Base-by-base conservation (phyloP, 495 filamentous ascomycete species). In the Ramalina intermedia region DNA sequence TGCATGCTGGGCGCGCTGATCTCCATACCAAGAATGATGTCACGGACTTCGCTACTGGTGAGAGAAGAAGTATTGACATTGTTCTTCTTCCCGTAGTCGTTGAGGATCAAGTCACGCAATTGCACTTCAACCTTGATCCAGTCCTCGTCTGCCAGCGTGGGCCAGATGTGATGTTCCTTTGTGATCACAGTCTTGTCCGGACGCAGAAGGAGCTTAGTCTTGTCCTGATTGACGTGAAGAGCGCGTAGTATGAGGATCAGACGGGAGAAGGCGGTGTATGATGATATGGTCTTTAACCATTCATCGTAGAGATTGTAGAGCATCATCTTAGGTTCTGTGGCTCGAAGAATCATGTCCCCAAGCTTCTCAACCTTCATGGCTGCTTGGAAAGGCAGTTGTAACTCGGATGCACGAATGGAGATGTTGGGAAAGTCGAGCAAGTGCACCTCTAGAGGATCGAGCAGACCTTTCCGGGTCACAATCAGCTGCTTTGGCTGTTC, bases 301-400 rank as follows among this genome's bases (percentile, higher is more conserved):
- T 99, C 93, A 58, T 99, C 93, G 58, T 96, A 99, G 24, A 99
- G 76, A 62, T 99, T 99, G 77, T 96, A 96, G 5, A 99, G 78
- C 47, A 99, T 93, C 93, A 99, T 99, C 69, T 96, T 91, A 18
- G 93, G 93, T 59, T 96, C 93, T 0, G 93, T 96, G 12, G 93
- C 93, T 46, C 88, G 84, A 37, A 99, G 72, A 59, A 99, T 99
- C 93, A 99, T 95, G 62, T 99, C 93, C 49, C 90, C 93, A 26
- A 99, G 73, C 63, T 96, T 96, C 67, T 99, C 93, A 37, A 99
- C 89, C 73, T 96, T 99, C 93, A 99, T 99, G 3, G 93, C 93
- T 41, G 93, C 93, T 64, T 99, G 93, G 84, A 99, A 99, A 5
- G 93, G 93, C 51, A 99, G 69, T 65, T 99, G 93, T 49, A 99